phyloP scores from a whole-genome alignment of 2,329 filamentous ascomycete species.

The Penicillium sp. region DNA sequence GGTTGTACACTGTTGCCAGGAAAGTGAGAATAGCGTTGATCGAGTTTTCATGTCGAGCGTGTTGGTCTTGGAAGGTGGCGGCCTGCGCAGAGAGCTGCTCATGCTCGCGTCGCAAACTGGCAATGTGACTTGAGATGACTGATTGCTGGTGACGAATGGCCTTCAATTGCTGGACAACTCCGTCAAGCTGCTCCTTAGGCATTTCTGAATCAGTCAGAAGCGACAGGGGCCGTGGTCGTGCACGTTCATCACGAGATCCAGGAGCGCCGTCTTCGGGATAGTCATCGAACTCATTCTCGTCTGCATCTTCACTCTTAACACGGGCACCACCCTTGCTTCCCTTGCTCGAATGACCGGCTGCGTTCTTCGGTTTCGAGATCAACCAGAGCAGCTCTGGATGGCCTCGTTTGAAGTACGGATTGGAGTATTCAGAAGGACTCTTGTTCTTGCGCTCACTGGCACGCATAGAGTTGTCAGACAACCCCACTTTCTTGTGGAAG shows the following conservation, averaged over 20 bases:
- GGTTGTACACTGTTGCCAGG: constrained; percentile 92
- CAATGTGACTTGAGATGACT: constrained; percentile 81
- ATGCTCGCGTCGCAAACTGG: constrained; percentile 80
- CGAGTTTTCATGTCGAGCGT: constrained; percentile 96
- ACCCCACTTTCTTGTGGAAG: constrained; percentile 72
- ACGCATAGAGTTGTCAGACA: constrained; percentile 97
- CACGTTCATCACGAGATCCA: constrained; percentile 39
- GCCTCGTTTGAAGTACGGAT: constrained; percentile 92
- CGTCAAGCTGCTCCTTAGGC: constrained; percentile 72
- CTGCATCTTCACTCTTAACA: constrained; percentile 61
- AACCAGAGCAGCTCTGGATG: constrained; percentile 93
- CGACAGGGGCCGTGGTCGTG: constrained; percentile 49
- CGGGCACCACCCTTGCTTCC: constrained; percentile 48
- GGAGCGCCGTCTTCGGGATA: constrained; percentile 48
- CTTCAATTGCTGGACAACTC: constrained; percentile 77
- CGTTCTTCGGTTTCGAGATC: constrained; percentile 90
- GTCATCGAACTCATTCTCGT: constrained; percentile 66
- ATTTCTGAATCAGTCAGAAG: constrained; percentile 49
- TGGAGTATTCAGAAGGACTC: constrained; percentile 96
- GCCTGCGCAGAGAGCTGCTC: constrained; percentile 87
- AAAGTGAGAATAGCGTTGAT: constrained; percentile 99
- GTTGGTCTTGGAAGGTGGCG: constrained; percentile 83
- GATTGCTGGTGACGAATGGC: constrained; percentile 84
- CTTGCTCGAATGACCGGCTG: constrained; percentile 58
- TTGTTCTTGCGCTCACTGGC: constrained; percentile 97